phyloP scores from a whole-genome alignment of 805 yeast genomes.

The Candida mattraensis region DNA sequence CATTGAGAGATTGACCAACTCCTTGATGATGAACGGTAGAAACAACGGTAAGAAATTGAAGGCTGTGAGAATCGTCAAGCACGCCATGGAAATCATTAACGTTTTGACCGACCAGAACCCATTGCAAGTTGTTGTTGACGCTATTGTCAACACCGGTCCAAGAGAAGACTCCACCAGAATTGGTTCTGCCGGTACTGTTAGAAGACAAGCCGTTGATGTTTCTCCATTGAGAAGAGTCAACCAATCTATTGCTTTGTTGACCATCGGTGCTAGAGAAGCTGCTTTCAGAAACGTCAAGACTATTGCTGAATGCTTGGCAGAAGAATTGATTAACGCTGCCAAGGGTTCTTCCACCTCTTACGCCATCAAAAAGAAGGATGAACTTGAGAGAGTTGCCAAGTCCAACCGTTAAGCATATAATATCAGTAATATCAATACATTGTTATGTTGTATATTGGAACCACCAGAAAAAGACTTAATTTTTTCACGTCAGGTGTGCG shows the following conservation, averaged over 20 bases:
- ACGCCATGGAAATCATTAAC: conserved; percentile 96
- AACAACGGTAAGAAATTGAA: conserved; percentile 99
- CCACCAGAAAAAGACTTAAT: neutral
- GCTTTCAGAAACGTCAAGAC: conserved; percentile 99
- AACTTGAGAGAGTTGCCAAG: conserved; percentile 99
- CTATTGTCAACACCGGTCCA: conserved; percentile 99
- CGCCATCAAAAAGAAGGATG: conserved; percentile 99
- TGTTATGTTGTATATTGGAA: conserved; percentile 7
- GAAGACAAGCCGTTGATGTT: conserved; percentile 99
- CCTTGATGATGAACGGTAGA: conserved; percentile 99
- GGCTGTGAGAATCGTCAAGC: conserved; percentile 99
- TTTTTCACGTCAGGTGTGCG: conserved; percentile 3
- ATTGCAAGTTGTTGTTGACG: conserved; percentile 98
- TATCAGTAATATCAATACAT: conserved; percentile 1
- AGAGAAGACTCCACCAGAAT: conserved; percentile 99
- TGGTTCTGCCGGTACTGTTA: conserved; percentile 99
- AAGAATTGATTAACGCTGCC: conserved; percentile 99
- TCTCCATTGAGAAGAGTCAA: conserved; percentile 99
- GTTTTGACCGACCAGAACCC: conserved; percentile 99
- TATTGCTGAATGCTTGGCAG: conserved; percentile 99
- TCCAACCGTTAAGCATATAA: conserved; percentile 88
- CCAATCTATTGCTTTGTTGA: conserved; percentile 97
- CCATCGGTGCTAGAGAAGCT: conserved; percentile 99
- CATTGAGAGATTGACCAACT: conserved; percentile 98
- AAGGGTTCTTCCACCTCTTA: conserved; percentile 99